These are phyloP conservation scores for Tulasnella sp. DNA, from an alignment of 768 basidiomycete species.

Conservation along the genomic window DNA sequence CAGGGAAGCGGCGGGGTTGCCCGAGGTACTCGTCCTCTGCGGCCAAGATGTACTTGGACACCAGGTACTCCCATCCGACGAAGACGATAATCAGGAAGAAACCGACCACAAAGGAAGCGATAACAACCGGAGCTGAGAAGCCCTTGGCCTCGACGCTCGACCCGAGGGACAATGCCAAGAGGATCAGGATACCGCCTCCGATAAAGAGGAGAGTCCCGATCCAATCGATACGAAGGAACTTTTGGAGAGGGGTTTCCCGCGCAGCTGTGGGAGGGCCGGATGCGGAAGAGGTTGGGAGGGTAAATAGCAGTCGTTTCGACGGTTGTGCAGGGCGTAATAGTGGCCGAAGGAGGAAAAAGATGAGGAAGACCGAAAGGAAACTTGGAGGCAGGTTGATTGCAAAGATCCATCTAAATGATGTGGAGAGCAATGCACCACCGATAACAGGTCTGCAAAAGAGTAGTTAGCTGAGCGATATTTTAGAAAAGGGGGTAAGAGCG, in stretches of 20 bases:
- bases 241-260: conserved; percentile 26
- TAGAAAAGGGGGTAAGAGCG: background rate
- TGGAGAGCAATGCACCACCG: conserved; percentile 42
- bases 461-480: background rate
- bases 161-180: conserved; percentile 53
- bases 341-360: conserved; percentile 43
- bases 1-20: background rate
- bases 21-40: background rate
- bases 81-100: conserved; percentile 42
- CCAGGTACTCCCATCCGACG: conserved; percentile 44
- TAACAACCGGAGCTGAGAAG: conserved; percentile 42
- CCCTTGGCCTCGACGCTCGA: conserved; percentile 39
- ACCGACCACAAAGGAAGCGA: conserved; percentile 48
- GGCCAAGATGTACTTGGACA: conserved; percentile 34
- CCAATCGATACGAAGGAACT: conserved; percentile 45
- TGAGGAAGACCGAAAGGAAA: conserved; percentile 39
- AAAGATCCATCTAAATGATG: conserved; percentile 53
- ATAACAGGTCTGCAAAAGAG: conserved; percentile 41
- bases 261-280: background rate
- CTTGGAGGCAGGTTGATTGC: conserved; percentile 50
- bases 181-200: conserved; percentile 43
- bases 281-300: conserved; percentile 28
- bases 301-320: conserved; percentile 20
- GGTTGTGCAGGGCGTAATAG: conserved; percentile 23
- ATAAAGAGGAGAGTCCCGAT: conserved; percentile 46